Evolutionary conservation across 2,329 filamentous ascomycete genomes (phyloP).

Genomic region (Paecilomyces fulvus): DNA sequence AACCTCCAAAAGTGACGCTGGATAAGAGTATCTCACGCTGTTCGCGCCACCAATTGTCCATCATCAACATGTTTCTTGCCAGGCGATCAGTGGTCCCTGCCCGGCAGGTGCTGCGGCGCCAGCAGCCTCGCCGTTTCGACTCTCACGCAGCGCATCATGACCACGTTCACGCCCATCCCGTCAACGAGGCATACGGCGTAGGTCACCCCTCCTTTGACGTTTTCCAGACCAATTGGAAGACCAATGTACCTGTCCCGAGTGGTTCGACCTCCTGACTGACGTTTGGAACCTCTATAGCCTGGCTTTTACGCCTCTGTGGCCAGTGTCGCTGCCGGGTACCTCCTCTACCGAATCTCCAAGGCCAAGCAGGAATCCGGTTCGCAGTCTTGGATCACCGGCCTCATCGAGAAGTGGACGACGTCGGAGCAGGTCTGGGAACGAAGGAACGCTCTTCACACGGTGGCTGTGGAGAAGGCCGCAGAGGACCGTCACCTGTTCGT

Average conservation of each 20-base stretch:
- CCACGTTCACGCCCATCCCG: conserved; percentile 31
- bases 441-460: conserved; percentile 53
- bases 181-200: conserved; percentile 40
- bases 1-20: conserved; percentile 11
- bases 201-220: conserved; percentile 16
- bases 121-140: conserved; percentile 36
- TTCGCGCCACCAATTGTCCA: conserved; percentile 20
- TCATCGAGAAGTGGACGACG: conserved; percentile 49
- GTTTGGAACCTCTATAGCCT: conserved; percentile 24
- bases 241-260: not conserved
- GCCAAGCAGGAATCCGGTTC: conserved; percentile 29
- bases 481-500: conserved; percentile 54
- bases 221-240: conserved; percentile 4
- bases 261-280: not conserved
- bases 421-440: conserved; percentile 46
- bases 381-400: conserved; percentile 32
- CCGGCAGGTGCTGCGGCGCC: conserved; percentile 31
- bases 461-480: conserved; percentile 55
- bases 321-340: conserved; percentile 32
- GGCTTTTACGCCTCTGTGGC: conserved; percentile 41
- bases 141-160: conserved; percentile 30
- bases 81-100: conserved; percentile 31
- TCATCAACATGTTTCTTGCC: conserved; percentile 32
- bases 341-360: conserved; percentile 35
- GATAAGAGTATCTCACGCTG: not conserved